phyloP scores from a whole-genome alignment of 768 basidiomycete genomes.

The Mycena vulgaris region DNA sequence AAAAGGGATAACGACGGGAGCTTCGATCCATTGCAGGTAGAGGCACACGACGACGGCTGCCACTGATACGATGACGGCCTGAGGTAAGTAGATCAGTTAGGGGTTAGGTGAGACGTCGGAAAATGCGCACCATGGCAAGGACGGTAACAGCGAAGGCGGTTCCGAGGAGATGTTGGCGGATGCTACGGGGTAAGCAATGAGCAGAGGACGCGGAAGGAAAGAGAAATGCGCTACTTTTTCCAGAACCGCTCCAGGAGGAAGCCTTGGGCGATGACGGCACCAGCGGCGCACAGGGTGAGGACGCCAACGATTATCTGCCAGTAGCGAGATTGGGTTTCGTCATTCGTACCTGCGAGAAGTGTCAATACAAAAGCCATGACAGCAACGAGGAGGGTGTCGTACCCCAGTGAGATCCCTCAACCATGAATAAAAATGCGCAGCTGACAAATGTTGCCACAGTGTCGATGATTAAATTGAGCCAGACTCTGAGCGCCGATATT shows the following conservation, averaged over 20 bases:
- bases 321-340: slow-evolving; percentile 23
- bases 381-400: background rate
- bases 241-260: slow-evolving; percentile 32
- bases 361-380: background rate
- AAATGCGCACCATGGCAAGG: slow-evolving; percentile 17
- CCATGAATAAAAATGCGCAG: slow-evolving; percentile 30
- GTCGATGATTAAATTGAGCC: slow-evolving; percentile 28
- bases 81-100: background rate
- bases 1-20: background rate
- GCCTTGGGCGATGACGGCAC: slow-evolving; percentile 10
- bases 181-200: slow-evolving; percentile 12
- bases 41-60: slow-evolving; percentile 29
- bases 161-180: slow-evolving; percentile 33
- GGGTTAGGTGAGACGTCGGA: background rate
- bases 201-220: background rate
- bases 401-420: slow-evolving; percentile 36
- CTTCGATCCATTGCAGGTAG: slow-evolving; percentile 31
- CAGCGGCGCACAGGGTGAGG: slow-evolving; percentile 16
- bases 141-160: slow-evolving; percentile 32
- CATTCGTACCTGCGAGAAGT: slow-evolving; percentile 13
- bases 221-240: slow-evolving; percentile 28
- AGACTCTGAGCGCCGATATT: slow-evolving; percentile 16
- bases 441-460: slow-evolving; percentile 10
- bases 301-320: slow-evolving; percentile 18
- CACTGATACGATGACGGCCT: slow-evolving; percentile 27